Percentiles rank a stretch among this genome's conserved stretches.
Conservation (phyloP, 2,329 filamentous ascomycete genomes). For the Diaporthe aspalathi region DNA sequence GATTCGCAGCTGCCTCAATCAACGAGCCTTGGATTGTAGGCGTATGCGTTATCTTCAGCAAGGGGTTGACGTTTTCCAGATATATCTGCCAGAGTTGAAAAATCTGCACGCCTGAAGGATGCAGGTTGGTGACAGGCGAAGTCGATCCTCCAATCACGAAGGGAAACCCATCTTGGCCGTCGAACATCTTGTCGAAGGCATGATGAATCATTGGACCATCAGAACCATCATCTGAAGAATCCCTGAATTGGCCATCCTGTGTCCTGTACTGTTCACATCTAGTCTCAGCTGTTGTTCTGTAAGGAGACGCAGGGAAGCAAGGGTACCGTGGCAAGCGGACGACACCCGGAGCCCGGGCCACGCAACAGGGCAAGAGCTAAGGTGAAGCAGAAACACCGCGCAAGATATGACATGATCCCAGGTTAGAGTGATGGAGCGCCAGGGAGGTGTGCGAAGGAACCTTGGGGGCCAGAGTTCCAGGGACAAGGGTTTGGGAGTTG, state of each 20-base stretch:
- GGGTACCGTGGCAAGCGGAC: background rate
- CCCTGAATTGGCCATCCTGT: constrained; percentile 57
- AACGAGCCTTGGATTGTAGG: constrained; percentile 74
- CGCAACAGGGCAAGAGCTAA: background rate
- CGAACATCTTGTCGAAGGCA: constrained; percentile 70
- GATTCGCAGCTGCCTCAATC: constrained; percentile 69
- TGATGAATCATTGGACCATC: constrained; percentile 67
- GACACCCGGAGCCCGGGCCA: background rate
- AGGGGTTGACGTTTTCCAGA: constrained; percentile 75
- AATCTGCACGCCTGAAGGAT: constrained; percentile 68
- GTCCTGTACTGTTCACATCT: constrained; percentile 57
- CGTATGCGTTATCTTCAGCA: constrained; percentile 76
- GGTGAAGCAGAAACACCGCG: background rate
- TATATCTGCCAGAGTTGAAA: constrained; percentile 77
- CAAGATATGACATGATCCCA: background rate
- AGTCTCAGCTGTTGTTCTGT: background rate
- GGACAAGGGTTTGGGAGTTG: background rate
- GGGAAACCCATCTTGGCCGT: constrained; percentile 66
- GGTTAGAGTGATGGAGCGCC: background rate
- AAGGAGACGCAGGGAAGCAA: background rate
- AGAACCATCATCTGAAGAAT: constrained; percentile 67
- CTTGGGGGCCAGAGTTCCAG: background rate
- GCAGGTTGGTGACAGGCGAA: constrained; percentile 57
- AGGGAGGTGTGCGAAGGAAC: background rate
- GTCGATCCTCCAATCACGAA: constrained; percentile 63